Evolutionary conservation across 768 basidiomycete genomes (phyloP).

Genomic region (Gloeophyllum trabeum): DNA sequence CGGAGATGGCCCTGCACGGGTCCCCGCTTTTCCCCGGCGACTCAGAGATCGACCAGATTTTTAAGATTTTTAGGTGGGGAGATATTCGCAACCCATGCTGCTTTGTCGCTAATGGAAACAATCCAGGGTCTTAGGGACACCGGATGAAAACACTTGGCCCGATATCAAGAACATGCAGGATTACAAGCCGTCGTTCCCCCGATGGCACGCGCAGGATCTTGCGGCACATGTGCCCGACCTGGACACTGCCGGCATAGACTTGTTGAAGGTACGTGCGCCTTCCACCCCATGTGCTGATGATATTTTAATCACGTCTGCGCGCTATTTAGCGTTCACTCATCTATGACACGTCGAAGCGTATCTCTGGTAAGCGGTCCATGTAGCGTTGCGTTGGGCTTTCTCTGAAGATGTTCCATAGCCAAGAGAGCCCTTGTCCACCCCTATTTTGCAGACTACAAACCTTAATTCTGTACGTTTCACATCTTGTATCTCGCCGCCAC

Average conservation of each 20-base stretch:
- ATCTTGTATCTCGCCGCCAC: background rate
- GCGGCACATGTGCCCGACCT: slow-evolving; percentile 52
- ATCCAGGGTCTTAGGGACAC: slow-evolving; percentile 92
- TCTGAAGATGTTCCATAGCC: slow-evolving; percentile 21
- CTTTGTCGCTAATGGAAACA: slow-evolving; percentile 1
- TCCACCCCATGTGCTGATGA: background rate
- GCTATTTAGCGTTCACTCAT: slow-evolving; percentile 30
- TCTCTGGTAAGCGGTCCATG: slow-evolving; percentile 58
- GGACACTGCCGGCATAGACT: slow-evolving; percentile 70
- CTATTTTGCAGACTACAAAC: slow-evolving; percentile 38
- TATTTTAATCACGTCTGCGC: background rate
- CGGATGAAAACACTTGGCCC: slow-evolving; percentile 85
- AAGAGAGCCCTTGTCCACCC: slow-evolving; percentile 45
- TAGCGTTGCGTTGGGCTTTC: slow-evolving; percentile 1
- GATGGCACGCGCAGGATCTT: slow-evolving; percentile 80
- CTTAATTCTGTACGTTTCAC: slow-evolving; percentile 10
- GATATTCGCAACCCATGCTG: slow-evolving; percentile 1
- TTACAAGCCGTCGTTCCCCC: slow-evolving; percentile 95
- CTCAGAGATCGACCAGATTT: slow-evolving; percentile 99
- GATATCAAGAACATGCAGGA: slow-evolving; percentile 83
- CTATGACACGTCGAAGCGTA: slow-evolving; percentile 86
- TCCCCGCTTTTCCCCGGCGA: slow-evolving; percentile 93
- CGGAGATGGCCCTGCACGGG: slow-evolving; percentile 94
- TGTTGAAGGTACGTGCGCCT: slow-evolving; percentile 46
- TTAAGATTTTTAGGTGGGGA: slow-evolving; percentile 92